Conservation (phyloP, 139 green algal species). For the Micractinium conductrix region DNA sequence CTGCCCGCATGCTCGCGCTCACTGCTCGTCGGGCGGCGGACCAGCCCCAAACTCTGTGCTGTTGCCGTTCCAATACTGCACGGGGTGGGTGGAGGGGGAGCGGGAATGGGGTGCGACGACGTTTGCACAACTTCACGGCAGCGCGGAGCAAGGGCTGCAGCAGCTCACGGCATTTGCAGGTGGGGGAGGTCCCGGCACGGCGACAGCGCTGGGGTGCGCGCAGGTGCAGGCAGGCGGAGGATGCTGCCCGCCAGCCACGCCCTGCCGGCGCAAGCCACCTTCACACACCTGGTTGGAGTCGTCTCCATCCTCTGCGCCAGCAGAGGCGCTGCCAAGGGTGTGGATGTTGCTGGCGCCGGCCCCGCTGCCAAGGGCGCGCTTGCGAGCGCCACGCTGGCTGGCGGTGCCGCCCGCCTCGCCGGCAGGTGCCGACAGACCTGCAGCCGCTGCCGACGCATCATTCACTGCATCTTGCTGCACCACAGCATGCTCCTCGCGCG, state of each 20-base stretch:
- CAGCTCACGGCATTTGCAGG: too few species aligned
- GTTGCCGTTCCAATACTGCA: slow-evolving; percentile 51
- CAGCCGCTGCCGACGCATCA: not conserved
- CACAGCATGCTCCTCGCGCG: not conserved
- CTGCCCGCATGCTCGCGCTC: too few species aligned
- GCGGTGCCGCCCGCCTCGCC: not conserved
- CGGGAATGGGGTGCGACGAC: too few species aligned
- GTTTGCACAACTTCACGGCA: too few species aligned
- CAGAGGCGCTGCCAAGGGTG: not conserved
- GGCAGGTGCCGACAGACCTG: not conserved
- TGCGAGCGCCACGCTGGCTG: not conserved
- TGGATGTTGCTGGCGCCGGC: slow-evolving; percentile 5
- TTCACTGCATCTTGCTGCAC: not conserved
- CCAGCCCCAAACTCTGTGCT: slow-evolving; percentile 38
- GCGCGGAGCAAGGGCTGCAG: too few species aligned
- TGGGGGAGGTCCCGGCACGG: too few species aligned
- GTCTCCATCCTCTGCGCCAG: not conserved
- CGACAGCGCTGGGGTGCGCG: too few species aligned
- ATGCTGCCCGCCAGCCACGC: too few species aligned
- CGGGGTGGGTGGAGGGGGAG: too few species aligned
- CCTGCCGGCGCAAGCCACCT: too few species aligned
- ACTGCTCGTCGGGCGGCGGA: slow-evolving; percentile 3
- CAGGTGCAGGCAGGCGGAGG: too few species aligned
- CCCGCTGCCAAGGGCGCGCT: not conserved
- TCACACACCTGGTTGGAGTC: slow-evolving; percentile 33